A percentile compares a stretch with the other conserved stretches of the same genome.
Conservation (phyloP, 225 moss, liverwort and hornwort species). For the Antitrichia curtipendula region DNA sequence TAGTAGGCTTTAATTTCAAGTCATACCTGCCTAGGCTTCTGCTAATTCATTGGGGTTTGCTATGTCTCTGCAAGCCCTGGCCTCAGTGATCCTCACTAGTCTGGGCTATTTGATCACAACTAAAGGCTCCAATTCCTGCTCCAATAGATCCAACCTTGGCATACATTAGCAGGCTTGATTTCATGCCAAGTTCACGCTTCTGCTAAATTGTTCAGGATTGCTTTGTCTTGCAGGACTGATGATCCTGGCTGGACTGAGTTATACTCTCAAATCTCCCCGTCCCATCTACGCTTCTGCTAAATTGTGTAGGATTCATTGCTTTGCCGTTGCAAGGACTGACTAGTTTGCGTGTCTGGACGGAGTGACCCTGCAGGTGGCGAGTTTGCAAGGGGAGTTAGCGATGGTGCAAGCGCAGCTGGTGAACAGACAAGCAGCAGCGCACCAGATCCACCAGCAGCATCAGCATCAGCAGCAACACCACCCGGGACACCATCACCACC, state of each 20-base stretch:
- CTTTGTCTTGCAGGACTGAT: too few relatives aligned
- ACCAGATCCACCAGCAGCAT: conserved; percentile 44
- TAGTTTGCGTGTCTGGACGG: background rate
- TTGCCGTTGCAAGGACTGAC: background rate
- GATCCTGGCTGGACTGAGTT: too few relatives aligned
- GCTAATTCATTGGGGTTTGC: background rate
- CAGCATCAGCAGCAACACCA: conserved; percentile 30
- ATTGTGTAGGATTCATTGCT: background rate
- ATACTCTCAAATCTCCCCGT: too few relatives aligned
- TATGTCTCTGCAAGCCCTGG: background rate
- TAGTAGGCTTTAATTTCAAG: background rate
- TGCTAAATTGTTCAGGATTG: too few relatives aligned
- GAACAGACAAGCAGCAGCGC: conserved; percentile 30
- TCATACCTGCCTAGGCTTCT: background rate
- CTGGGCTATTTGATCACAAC: background rate
- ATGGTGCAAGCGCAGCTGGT: conserved; percentile 54
- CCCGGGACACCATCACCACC: conserved; percentile 24
- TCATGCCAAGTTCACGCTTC: too few relatives aligned
- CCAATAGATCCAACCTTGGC: too few relatives aligned
- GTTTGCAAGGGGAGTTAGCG: conserved; percentile 47
- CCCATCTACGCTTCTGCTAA: background rate
- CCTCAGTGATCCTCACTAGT: background rate
- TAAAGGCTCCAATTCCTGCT: too few relatives aligned
- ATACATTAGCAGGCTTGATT: too few relatives aligned
- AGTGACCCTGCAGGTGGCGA: conserved; percentile 25